A percentile compares a stretch with the other conserved stretches of the same genome.
Evolutionary conservation across 2,329 filamentous ascomycete species (phyloP).

Genomic region (Penicillium sp.): DNA sequence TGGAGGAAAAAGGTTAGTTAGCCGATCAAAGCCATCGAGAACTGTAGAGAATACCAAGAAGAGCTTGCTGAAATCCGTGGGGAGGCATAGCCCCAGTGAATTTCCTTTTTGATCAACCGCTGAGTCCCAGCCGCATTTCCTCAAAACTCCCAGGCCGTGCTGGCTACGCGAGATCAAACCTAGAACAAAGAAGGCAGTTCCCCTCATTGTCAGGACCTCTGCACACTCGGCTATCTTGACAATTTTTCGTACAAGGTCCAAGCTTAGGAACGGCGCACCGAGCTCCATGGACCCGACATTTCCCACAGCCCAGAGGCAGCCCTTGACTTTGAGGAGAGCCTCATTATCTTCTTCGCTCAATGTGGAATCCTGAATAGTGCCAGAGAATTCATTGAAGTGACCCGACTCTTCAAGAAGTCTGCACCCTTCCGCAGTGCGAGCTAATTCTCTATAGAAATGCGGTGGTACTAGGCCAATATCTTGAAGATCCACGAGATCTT

Average conservation of each 20-base stretch:
- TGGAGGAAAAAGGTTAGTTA: constrained; percentile 1
- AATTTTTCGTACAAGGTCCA: constrained; percentile 85
- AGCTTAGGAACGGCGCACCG: constrained; percentile 88
- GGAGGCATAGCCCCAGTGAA: constrained; percentile 86
- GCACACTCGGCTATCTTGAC: constrained; percentile 86
- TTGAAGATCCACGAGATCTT: constrained; percentile 64
- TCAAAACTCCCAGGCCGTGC: constrained; percentile 89
- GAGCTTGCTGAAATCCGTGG: constrained; percentile 75
- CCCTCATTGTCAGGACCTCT: constrained; percentile 88
- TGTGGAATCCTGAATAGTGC: constrained; percentile 84
- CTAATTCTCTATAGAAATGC: constrained; percentile 95
- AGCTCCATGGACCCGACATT: constrained; percentile 99
- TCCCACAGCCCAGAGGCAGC: constrained; percentile 94
- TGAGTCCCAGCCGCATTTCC: constrained; percentile 90
- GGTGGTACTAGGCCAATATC: constrained; percentile 75
- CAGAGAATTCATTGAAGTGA: constrained; percentile 91
- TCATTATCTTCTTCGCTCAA: constrained; percentile 85
- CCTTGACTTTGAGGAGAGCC: constrained; percentile 90
- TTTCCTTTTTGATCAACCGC: constrained; percentile 82
- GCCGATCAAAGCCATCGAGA: not conserved
- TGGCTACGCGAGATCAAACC: constrained; percentile 90
- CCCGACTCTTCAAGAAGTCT: constrained; percentile 88
- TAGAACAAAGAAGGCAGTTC: constrained; percentile 95
- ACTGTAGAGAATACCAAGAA: constrained; percentile 64
- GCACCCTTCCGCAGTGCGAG: constrained; percentile 90